Conservation (phyloP, 352 stramenopile species). For the Achlya hypogyna region DNA sequence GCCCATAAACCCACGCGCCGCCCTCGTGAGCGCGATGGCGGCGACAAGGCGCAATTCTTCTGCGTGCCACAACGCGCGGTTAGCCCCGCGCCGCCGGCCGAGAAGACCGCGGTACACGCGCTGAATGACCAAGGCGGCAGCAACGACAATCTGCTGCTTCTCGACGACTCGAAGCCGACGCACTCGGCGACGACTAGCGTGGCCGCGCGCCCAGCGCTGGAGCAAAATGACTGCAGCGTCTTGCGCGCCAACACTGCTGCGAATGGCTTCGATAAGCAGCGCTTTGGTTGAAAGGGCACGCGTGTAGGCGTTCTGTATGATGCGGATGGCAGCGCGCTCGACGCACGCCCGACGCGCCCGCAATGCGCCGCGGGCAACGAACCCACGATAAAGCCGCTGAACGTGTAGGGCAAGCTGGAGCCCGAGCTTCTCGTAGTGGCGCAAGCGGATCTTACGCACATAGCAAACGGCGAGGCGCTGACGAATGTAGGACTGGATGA, state of each 20-base stretch:
- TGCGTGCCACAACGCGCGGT: background rate
- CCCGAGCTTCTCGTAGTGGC: constrained; percentile 23
- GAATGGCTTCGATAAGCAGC: constrained; percentile 8
- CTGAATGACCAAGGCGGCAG: constrained; percentile 43
- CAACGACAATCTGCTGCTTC: constrained; percentile 30
- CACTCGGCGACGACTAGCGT: constrained; percentile 27
- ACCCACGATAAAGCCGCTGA: constrained; percentile 35
- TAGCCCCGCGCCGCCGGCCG: constrained; percentile 20
- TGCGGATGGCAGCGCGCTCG: constrained; percentile 27
- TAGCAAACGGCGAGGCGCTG: constrained; percentile 22
- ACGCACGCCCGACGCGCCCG: constrained; percentile 28
- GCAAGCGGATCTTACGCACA: constrained; percentile 24
- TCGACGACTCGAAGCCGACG: constrained; percentile 30
- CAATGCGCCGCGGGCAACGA: constrained; percentile 37
- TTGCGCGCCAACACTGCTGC: background rate
- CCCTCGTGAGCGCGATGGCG: constrained; percentile 27
- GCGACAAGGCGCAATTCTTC: background rate
- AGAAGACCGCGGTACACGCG: constrained; percentile 39
- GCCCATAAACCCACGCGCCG: constrained; percentile 47
- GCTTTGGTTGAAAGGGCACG: constrained; percentile 32
- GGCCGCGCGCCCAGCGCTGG: constrained; percentile 34
- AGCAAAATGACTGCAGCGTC: constrained; percentile 35
- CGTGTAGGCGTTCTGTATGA: constrained; percentile 32
- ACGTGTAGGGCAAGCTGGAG: constrained; percentile 26
- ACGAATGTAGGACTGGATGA: constrained; percentile 37